Evolutionary conservation across 176 grass and related monocot species (phyloP), one percentile per base, ranked within the genome.

Genomic region (Aegilops sharonensis): DNA sequence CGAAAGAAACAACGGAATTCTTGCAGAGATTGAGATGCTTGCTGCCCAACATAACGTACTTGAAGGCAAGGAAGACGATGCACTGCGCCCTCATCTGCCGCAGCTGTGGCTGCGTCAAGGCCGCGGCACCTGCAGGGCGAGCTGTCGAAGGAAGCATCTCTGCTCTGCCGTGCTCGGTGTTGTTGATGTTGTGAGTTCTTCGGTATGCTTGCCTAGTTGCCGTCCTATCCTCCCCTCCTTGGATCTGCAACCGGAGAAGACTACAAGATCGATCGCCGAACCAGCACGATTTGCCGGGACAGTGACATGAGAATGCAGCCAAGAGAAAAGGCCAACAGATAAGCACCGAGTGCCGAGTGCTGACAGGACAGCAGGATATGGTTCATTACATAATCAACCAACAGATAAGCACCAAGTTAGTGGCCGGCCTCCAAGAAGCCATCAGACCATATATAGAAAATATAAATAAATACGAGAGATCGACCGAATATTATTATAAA

Each of bases 21-120:
- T 17, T 52, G 13, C 48, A 52, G 48, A 52, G 48, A 52, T 5
- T 52, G 13, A 52, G 48, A 52, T 52, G 48, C 43, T 47, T 47
- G 43, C 13, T 6, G 17, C 14, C 4, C 48, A 6, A 18, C 5
- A 5, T 17, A 56, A 56, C 52, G 1, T 54, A 89, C 95, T 87
- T 95, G 40, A 98, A 87, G 10, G 89, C 83, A 65, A 98, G 85
- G 85, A 95, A 93, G 43, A 93, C 87, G 43, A 95, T 30, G 85
- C 91, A 98, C 78, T 98, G 95, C 21, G 95, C 95, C 80, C 93
- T 91, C 62, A 95, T 42, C 84, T 95, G 95, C 84, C 88, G 93
- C 60, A 91, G 65, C 80, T 95, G 93, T 13, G 1, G 47, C 78
- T 85, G 85, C 48, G 15, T 4, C 2, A 77, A 87, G 85, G 93